Percentiles rank a stretch among this genome's conserved stretches.
phyloP scores from a whole-genome alignment of 768 basidiomycete species.

The Auriscalpium orientale region DNA sequence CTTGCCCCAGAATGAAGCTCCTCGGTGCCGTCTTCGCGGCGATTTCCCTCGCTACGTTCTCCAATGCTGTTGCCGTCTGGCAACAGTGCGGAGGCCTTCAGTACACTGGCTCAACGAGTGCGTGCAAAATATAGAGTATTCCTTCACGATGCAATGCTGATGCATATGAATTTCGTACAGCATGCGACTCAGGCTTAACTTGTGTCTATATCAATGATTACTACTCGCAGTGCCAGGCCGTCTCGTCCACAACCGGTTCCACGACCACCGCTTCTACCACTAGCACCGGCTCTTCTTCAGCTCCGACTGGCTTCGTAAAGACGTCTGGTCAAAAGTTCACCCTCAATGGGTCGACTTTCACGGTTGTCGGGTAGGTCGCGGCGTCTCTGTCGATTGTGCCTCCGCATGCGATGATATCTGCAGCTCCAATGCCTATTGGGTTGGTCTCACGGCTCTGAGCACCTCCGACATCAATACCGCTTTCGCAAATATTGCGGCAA shows the following conservation, averaged over 20 bases:
- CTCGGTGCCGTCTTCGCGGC: constrained; percentile 15
- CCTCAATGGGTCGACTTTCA: constrained; percentile 41
- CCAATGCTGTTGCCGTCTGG: constrained; percentile 14
- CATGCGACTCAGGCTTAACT: constrained; percentile 29
- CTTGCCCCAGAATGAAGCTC: background rate
- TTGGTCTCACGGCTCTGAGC: constrained; percentile 41
- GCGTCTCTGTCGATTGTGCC: background rate
- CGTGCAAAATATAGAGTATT: too few relatives aligned
- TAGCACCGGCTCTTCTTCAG: background rate
- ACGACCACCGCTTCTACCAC: constrained; percentile 3
- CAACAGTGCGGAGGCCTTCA: constrained; percentile 26
- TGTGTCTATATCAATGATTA: constrained; percentile 33
- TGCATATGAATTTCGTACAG: constrained; percentile 13
- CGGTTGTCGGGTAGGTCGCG: constrained; percentile 41
- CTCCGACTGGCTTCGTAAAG: constrained; percentile 32
- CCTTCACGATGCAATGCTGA: background rate
- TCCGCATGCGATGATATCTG: background rate
- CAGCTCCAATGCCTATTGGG: constrained; percentile 52
- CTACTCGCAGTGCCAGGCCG: constrained; percentile 34
- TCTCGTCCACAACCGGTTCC: constrained; percentile 14
- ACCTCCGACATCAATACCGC: constrained; percentile 43
- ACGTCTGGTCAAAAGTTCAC: constrained; percentile 45
- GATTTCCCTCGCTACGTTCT: constrained; percentile 16
- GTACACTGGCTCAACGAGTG: background rate
- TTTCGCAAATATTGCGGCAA: constrained; percentile 41